These are phyloP conservation scores for Trichoderma sp. DNA, from an alignment of 2,329 filamentous ascomycete genomes.

Conservation along the genomic window DNA sequence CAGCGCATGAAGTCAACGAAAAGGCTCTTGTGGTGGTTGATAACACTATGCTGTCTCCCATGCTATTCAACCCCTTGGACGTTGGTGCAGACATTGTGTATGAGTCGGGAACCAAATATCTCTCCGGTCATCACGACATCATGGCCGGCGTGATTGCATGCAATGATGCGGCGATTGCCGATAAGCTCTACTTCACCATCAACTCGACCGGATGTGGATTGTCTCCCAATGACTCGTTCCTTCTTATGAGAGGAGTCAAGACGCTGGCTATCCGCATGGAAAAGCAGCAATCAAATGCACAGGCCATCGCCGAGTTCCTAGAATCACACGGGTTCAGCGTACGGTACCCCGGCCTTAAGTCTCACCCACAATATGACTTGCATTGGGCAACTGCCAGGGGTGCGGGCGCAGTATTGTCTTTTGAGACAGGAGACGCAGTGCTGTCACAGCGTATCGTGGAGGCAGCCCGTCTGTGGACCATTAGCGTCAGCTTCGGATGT, in stretches of 20 bases:
- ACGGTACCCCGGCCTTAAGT: constrained; percentile 89
- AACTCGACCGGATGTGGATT: constrained; percentile 94
- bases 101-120: constrained; percentile 96
- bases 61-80: constrained; percentile 91
- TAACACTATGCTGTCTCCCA: constrained; percentile 98
- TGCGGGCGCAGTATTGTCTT: constrained; percentile 89
- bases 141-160: constrained; percentile 97
- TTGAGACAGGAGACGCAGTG: constrained; percentile 85
- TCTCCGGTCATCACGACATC: constrained; percentile 96
- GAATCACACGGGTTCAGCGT: constrained; percentile 91
- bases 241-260: constrained; percentile 94
- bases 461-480: constrained; percentile 86
- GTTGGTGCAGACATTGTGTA: constrained; percentile 95
- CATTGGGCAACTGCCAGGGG: constrained; percentile 96
- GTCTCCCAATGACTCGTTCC: constrained; percentile 92
- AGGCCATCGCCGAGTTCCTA: constrained; percentile 88
- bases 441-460: constrained; percentile 93
- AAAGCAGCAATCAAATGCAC: constrained; percentile 92
- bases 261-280: constrained; percentile 98
- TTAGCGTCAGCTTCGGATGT: constrained; percentile 96
- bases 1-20: constrained; percentile 75
- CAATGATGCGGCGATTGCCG: constrained; percentile 78
- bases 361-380: constrained; percentile 93
- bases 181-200: constrained; percentile 95
- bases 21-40: constrained; percentile 87